phyloP scores from a whole-genome alignment of 2,329 filamentous ascomycete species.

The Chrysoporthe cubensis region DNA sequence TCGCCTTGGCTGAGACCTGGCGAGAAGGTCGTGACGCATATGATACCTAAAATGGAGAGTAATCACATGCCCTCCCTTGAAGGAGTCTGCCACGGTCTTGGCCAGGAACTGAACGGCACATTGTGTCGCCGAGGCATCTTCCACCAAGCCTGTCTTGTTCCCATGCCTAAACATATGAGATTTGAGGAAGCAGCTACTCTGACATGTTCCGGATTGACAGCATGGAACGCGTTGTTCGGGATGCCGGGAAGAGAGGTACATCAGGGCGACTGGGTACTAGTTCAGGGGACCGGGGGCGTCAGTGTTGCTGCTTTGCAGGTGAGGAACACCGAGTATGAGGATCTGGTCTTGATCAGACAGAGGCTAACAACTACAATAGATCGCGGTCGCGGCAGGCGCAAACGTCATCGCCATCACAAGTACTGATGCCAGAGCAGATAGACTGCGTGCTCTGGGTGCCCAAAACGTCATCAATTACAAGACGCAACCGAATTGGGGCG shows the following conservation, averaged over 20 bases:
- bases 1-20: constrained; percentile 46
- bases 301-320: constrained; percentile 44
- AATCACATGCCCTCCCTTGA: constrained; percentile 27
- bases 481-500: constrained; percentile 59
- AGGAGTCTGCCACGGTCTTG: constrained; percentile 51
- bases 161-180: constrained; percentile 49
- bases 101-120: constrained; percentile 60
- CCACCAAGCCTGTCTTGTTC: constrained; percentile 59
- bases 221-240: constrained; percentile 57
- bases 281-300: constrained; percentile 47
- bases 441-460: constrained; percentile 59
- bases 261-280: constrained; percentile 39
- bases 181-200: constrained; percentile 47
- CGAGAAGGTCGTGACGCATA: constrained; percentile 60
- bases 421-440: constrained; percentile 56
- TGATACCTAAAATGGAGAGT: constrained; percentile 35
- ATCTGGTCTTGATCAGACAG: background rate
- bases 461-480: constrained; percentile 66
- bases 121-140: constrained; percentile 62
- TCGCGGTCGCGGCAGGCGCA: constrained; percentile 53
- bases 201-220: constrained; percentile 54
- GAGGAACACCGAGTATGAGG: background rate
- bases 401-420: constrained; percentile 64
- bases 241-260: constrained; percentile 46
- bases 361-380: constrained; percentile 10